Conservation (phyloP, 768 basidiomycete species). For the Boletus pseudopeckii region DNA sequence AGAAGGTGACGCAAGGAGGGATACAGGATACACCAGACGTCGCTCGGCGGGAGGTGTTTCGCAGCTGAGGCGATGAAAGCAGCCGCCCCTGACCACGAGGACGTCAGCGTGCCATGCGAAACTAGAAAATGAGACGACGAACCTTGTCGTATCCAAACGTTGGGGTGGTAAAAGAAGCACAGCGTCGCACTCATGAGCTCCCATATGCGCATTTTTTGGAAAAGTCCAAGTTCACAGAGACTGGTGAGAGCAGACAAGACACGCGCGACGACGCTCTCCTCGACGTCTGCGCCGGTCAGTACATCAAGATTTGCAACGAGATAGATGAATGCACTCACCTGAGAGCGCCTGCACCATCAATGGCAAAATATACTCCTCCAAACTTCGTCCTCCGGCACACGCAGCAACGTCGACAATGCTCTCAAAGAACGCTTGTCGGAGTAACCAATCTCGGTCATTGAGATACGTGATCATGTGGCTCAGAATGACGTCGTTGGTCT, state of each 20-base stretch:
- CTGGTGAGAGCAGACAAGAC: constrained; percentile 86
- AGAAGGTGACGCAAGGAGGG: constrained; percentile 85
- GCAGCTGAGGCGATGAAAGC: constrained; percentile 87
- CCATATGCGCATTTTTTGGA: constrained; percentile 96
- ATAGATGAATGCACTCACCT: constrained; percentile 45
- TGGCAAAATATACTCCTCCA: constrained; percentile 97
- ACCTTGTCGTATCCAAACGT: constrained; percentile 95
- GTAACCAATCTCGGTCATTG: constrained; percentile 89
- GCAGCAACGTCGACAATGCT: constrained; percentile 94
- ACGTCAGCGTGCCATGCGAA: background rate
- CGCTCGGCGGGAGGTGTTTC: constrained; percentile 76
- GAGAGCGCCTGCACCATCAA: constrained; percentile 94
- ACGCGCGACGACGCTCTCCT: constrained; percentile 90
- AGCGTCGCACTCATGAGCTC: constrained; percentile 87
- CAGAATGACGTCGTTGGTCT: constrained; percentile 91
- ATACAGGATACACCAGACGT: constrained; percentile 97
- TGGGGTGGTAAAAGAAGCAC: constrained; percentile 93
- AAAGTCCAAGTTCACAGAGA: constrained; percentile 84
- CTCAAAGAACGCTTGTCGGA: constrained; percentile 91
- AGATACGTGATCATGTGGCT: constrained; percentile 84
- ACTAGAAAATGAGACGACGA: constrained; percentile 1
- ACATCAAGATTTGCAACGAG: background rate
- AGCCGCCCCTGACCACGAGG: constrained; percentile 57
- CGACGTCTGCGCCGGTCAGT: constrained; percentile 64
- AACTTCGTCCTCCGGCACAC: constrained; percentile 83